Percentiles rank a stretch among this genome's conserved stretches.
phyloP scores from a whole-genome alignment of 805 yeast species.

The Zygosaccharomyces rouxii region DNA sequence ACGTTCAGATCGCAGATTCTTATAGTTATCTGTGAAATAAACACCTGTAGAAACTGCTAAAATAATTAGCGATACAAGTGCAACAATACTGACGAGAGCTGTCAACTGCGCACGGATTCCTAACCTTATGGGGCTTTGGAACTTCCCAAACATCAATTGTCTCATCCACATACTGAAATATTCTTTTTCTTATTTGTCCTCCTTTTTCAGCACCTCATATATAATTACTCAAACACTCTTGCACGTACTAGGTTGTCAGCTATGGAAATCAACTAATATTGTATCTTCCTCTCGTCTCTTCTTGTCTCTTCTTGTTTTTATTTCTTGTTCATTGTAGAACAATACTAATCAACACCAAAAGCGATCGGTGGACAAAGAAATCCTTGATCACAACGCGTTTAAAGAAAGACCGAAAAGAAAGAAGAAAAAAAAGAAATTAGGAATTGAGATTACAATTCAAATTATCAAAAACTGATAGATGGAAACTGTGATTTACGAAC shows the following conservation, averaged over 20 bases:
- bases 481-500: too few relatives aligned
- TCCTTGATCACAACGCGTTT: background rate
- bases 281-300: background rate
- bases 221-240: background rate
- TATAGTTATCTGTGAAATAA: slow-evolving; percentile 62
- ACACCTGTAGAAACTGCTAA: slow-evolving; percentile 73
- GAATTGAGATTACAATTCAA: background rate
- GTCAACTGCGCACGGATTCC: slow-evolving; percentile 76
- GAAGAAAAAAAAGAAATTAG: background rate
- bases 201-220: background rate
- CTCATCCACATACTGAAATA: slow-evolving; percentile 1
- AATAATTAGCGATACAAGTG: slow-evolving; percentile 64
- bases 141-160: slow-evolving; percentile 5
- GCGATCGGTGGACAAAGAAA: background rate
- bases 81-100: slow-evolving; percentile 62
- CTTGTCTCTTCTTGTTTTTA: background rate
- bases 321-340: background rate
- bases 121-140: slow-evolving; percentile 42
- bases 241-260: background rate
- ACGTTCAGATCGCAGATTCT: slow-evolving; percentile 61
- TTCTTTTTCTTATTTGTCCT: background rate
- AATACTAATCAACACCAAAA: background rate
- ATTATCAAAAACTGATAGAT: background rate
- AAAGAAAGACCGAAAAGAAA: too few relatives aligned
- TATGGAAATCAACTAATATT: background rate